Evolutionary conservation across 805 yeast species (phyloP).

Genomic region (Sungouiella thailandica): DNA sequence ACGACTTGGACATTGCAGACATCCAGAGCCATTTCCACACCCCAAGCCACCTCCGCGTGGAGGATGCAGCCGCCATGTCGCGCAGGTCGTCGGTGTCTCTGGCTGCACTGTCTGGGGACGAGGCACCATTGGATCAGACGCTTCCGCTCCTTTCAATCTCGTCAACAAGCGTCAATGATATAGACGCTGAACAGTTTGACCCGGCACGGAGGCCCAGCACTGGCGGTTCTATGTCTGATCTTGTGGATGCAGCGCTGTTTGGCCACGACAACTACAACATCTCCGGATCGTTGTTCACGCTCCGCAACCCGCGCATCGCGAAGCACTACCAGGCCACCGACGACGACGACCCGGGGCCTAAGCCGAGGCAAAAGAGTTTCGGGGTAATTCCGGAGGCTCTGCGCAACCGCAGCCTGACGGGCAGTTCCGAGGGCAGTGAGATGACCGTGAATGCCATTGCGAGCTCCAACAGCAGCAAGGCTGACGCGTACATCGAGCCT

Average conservation of each 20-base stretch:
- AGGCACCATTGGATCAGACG: slow-evolving; percentile 10
- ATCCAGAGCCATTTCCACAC: not conserved
- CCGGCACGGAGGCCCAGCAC: slow-evolving; percentile 4
- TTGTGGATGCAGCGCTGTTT: slow-evolving; percentile 9
- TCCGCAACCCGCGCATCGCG: slow-evolving; percentile 13
- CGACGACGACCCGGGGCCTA: not conserved
- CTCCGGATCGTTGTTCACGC: slow-evolving; percentile 5
- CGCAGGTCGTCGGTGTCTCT: slow-evolving; percentile 14
- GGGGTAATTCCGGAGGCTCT: slow-evolving; percentile 8
- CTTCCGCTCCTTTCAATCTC: slow-evolving; percentile 12
- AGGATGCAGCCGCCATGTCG: slow-evolving; percentile 1
- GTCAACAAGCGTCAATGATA: slow-evolving; percentile 7
- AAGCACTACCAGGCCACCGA: slow-evolving; percentile 11
- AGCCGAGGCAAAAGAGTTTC: slow-evolving; percentile 11
- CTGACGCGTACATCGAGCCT: not conserved
- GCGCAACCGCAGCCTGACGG: slow-evolving; percentile 6
- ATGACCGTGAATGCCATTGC: slow-evolving; percentile 6
- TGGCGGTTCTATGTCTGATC: slow-evolving; percentile 11
- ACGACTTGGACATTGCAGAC: slow-evolving; percentile 5
- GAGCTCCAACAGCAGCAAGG: not conserved
- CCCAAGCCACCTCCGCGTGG: not conserved
- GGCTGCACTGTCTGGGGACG: slow-evolving; percentile 5
- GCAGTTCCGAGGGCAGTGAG: slow-evolving; percentile 6
- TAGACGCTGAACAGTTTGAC: slow-evolving; percentile 5
- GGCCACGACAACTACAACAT: slow-evolving; percentile 7